Evolutionary conservation across 2,329 filamentous ascomycete species (phyloP).

Genomic region (Calycina marina): DNA sequence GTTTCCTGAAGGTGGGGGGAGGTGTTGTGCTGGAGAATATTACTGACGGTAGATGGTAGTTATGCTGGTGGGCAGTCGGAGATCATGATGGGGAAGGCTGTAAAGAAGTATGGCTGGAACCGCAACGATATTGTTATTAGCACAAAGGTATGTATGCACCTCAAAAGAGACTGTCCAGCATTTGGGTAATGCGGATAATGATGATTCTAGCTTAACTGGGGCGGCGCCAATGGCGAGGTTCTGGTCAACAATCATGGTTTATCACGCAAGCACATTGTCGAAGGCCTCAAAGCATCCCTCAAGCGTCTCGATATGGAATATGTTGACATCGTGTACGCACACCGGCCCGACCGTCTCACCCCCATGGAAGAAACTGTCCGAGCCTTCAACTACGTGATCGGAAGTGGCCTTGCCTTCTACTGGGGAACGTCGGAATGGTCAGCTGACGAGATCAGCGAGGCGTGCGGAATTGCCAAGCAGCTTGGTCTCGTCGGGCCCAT

Average conservation of each 20-base stretch:
- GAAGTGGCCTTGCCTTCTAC: slow-evolving; percentile 46
- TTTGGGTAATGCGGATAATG: neutral
- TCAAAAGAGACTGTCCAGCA: too few relatives aligned
- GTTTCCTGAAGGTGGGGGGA: neutral
- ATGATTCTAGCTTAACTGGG: slow-evolving; percentile 30
- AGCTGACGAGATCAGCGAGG: slow-evolving; percentile 43
- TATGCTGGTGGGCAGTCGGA: slow-evolving; percentile 34
- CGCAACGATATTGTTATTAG: slow-evolving; percentile 44
- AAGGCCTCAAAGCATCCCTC: slow-evolving; percentile 39
- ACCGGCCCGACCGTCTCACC: slow-evolving; percentile 41
- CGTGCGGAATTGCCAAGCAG: slow-evolving; percentile 38
- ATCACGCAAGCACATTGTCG: slow-evolving; percentile 43
- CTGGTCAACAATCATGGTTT: slow-evolving; percentile 39
- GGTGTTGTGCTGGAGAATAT: too few relatives aligned
- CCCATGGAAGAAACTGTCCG: slow-evolving; percentile 49
- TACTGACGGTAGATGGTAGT: too few relatives aligned
- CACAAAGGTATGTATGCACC: slow-evolving; percentile 41
- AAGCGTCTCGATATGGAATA: slow-evolving; percentile 34
- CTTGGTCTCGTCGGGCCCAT: slow-evolving; percentile 43
- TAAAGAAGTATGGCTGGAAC: slow-evolving; percentile 45
- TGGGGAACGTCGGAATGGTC: slow-evolving; percentile 50
- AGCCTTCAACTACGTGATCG: slow-evolving; percentile 32
- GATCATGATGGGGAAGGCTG: slow-evolving; percentile 39
- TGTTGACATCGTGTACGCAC: slow-evolving; percentile 49
- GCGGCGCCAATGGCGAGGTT: slow-evolving; percentile 26